These are phyloP conservation scores for Blastobotrys illinoisensis DNA, from an alignment of 1,139 yeast genomes.

Conservation along the genomic window DNA sequence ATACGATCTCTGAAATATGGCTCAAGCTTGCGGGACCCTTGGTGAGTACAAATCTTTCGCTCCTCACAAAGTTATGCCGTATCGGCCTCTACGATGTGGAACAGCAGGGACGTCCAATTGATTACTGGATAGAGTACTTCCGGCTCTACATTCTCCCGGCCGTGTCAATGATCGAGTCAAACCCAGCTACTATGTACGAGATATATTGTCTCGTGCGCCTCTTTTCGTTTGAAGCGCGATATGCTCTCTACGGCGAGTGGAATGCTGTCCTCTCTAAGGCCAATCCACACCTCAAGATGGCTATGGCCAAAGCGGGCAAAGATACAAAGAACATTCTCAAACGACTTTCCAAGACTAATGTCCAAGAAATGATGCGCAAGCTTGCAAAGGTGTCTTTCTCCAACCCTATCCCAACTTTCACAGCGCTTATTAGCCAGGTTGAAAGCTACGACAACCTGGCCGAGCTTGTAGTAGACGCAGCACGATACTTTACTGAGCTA, in stretches of 20 bases:
- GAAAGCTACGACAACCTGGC: slow-evolving; percentile 91
- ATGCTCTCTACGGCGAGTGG: slow-evolving; percentile 79
- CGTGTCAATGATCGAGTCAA: slow-evolving; percentile 53
- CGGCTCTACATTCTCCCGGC: slow-evolving; percentile 68
- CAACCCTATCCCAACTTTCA: slow-evolving; percentile 73
- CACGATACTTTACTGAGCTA: slow-evolving; percentile 67
- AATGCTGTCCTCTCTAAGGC: slow-evolving; percentile 50
- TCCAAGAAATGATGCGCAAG: slow-evolving; percentile 68
- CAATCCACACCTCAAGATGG: slow-evolving; percentile 53
- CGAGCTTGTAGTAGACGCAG: slow-evolving; percentile 72
- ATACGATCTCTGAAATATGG: slow-evolving; percentile 43
- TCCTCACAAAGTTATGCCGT: slow-evolving; percentile 58
- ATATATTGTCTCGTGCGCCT: slow-evolving; percentile 50
- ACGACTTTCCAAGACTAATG: slow-evolving; percentile 81
- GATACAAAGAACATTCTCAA: slow-evolving; percentile 77
- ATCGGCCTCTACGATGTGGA: slow-evolving; percentile 41
- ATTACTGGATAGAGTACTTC: slow-evolving; percentile 55
- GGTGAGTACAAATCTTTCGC: slow-evolving; percentile 44
- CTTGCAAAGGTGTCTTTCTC: slow-evolving; percentile 71
- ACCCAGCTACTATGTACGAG: slow-evolving; percentile 58
- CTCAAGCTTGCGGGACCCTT: slow-evolving; percentile 54
- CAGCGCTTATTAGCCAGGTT: slow-evolving; percentile 43
- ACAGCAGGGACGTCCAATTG: slow-evolving; percentile 1
- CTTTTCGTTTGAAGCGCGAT: slow-evolving; percentile 62
- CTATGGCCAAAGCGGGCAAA: slow-evolving; percentile 68